Conservation (phyloP, 345 rosid genomes). For the Toxicodendron radicans region DNA sequence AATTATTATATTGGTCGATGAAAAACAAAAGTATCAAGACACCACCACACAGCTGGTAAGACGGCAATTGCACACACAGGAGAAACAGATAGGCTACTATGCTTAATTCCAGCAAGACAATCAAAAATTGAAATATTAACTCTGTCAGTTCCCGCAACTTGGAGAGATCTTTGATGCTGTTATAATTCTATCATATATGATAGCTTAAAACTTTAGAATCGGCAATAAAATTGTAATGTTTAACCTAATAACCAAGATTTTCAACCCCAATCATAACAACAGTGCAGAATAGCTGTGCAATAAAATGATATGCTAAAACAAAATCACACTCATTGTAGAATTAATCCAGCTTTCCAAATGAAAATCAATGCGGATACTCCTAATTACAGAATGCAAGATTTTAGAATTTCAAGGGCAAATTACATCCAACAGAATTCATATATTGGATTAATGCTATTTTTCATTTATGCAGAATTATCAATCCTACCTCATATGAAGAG, state of each 20-base stretch:
- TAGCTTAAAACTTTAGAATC: neutral
- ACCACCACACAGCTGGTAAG: neutral
- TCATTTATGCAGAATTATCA: slow-evolving; percentile 20
- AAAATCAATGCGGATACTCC: neutral
- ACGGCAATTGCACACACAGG: neutral
- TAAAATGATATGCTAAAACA: neutral
- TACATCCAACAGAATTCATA: neutral
- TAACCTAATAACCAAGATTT: neutral
- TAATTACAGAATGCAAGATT: neutral
- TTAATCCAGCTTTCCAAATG: neutral
- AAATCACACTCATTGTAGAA: too few species aligned
- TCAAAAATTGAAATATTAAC: neutral
- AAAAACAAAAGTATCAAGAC: slow-evolving; percentile 4
- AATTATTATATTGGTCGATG: neutral
- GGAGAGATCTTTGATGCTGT: neutral
- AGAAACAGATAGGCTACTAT: neutral
- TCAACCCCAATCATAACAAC: neutral
- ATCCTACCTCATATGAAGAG: slow-evolving; percentile 38
- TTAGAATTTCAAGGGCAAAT: neutral
- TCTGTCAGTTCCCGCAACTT: neutral
- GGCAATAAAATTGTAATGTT: neutral
- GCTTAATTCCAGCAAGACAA: slow-evolving; percentile 12
- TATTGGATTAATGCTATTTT: neutral
- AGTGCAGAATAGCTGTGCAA: neutral
- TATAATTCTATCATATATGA: neutral